Evolutionary conservation across 345 rosid species (phyloP).

Genomic region (Rhizophora mangle): DNA sequence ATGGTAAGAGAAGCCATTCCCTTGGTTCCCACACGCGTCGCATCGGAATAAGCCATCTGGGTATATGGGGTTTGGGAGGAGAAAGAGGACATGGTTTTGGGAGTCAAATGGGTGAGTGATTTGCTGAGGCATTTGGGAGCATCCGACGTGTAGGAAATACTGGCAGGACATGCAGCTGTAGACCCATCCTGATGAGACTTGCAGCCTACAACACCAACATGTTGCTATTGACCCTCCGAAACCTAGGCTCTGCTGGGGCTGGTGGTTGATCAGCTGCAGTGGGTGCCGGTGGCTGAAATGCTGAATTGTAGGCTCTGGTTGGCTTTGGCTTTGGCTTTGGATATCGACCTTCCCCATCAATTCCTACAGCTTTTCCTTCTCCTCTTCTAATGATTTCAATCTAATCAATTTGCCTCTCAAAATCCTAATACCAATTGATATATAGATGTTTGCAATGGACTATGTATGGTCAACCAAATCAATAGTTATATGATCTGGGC

Average conservation of each 20-base stretch:
- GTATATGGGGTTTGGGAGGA: conserved; percentile 29
- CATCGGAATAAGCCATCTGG: conserved; percentile 36
- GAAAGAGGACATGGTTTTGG: conserved; percentile 35
- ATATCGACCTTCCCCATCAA: conserved; percentile 18
- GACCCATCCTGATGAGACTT: conserved; percentile 20
- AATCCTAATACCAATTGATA: too few relatives aligned
- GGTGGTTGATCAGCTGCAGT: conserved; percentile 24
- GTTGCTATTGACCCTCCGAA: not conserved
- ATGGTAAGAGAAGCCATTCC: conserved; percentile 45
- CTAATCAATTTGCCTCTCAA: too few relatives aligned
- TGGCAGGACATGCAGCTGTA: conserved; percentile 36
- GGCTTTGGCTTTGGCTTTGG: not conserved
- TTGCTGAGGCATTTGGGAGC: conserved; percentile 36
- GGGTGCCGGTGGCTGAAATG: conserved; percentile 56
- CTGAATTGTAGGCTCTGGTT: conserved; percentile 27
- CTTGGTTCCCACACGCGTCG: conserved; percentile 36
- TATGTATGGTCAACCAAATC: too few relatives aligned
- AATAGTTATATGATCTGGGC: too few relatives aligned
- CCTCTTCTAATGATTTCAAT: not conserved
- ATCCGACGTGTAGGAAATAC: conserved; percentile 39
- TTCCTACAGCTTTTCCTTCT: not conserved
- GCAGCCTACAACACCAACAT: conserved; percentile 39
- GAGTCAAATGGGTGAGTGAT: conserved; percentile 42
- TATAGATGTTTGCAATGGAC: too few relatives aligned
- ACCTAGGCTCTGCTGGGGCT: conserved; percentile 20